phyloP scores from a whole-genome alignment of 306 rosid species.

The Cucurbita argyrosperma region DNA sequence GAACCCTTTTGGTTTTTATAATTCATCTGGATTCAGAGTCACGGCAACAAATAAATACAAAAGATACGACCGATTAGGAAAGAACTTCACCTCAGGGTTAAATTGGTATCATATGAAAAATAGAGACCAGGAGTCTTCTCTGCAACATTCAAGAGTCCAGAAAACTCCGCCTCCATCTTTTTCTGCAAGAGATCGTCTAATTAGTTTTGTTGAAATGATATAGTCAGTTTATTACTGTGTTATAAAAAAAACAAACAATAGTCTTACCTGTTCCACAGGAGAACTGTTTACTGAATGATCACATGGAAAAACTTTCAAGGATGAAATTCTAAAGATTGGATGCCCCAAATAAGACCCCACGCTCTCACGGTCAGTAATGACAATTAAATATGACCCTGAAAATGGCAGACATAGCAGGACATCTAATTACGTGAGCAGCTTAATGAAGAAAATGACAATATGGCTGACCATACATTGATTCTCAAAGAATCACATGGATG shows the following conservation, averaged over 20 bases:
- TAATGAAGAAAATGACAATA: neutral
- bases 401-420: conserved; percentile 8
- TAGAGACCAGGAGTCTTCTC: conserved; percentile 80
- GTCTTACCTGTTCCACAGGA: conserved; percentile 54
- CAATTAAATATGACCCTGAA: conserved; percentile 73
- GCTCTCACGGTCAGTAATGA: conserved; percentile 50
- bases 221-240: neutral
- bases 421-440: conserved; percentile 13
- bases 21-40: neutral
- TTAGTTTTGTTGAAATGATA: neutral
- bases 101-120: conserved; percentile 75
- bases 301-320: conserved; percentile 73
- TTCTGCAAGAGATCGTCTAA: conserved; percentile 37
- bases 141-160: conserved; percentile 52
- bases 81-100: conserved; percentile 75
- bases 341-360: conserved; percentile 84
- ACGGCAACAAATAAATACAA: neutral
- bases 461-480: neutral
- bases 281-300: conserved; percentile 54
- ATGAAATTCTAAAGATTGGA: conserved; percentile 56
- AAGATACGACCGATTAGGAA: conserved; percentile 5
- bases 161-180: conserved; percentile 73
- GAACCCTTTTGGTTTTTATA: neutral
- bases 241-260: neutral
- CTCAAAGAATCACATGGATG: neutral